Evolutionary conservation across 2,329 filamentous ascomycete species (phyloP), one percentile per base, ranked within the genome.

Genomic region (Biscogniauxia mediterranea): DNA sequence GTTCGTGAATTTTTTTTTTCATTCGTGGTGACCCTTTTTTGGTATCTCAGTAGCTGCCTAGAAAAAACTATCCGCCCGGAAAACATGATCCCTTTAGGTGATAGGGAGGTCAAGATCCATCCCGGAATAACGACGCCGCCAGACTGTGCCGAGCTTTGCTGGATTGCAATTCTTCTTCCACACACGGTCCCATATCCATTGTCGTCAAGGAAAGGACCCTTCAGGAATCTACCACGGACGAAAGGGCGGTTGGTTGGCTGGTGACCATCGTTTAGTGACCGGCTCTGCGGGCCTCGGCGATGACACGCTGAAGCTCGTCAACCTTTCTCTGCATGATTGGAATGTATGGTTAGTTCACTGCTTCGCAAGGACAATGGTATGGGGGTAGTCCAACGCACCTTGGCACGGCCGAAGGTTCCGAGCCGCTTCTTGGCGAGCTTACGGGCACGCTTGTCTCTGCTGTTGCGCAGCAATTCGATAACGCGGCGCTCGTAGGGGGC

Each of bases 241-340:
- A 51, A n/a, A n/a, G n/a, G n/a, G 74, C 73, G 1, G 32, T 52
- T 38, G 56, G 52, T 46, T 46, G 38, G 13, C 38, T n/a, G 38
- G 38, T 46, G 7, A 11, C 17, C 38, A 49, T 62, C 58, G 66
- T 78, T 86, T 86, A 87, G 81, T 87, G 84, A 72, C 75, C 81
- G 68, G 80, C 77, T 74, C 84, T 81, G 83, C 94, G 93, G 79
- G 93, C 89, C 86, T 98, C 95, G 76, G 94, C 92, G 79, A 99
- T 99, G 82, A 99, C 91, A 77, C 92, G 89, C 84, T 93, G 92
- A 84, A 99, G 92, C 85, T 98, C 94, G 80, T 99, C 95, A 73
- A 99, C 95, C 94, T 99, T 99, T 80, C 87, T 89, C 94, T 99
- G 94, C 94, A 81, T 95, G 94, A 78, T 92, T 92, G 91, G 83